Conservation (phyloP, 1,284 basidiomycete genomes). For the Apiotrichum porosum region DNA sequence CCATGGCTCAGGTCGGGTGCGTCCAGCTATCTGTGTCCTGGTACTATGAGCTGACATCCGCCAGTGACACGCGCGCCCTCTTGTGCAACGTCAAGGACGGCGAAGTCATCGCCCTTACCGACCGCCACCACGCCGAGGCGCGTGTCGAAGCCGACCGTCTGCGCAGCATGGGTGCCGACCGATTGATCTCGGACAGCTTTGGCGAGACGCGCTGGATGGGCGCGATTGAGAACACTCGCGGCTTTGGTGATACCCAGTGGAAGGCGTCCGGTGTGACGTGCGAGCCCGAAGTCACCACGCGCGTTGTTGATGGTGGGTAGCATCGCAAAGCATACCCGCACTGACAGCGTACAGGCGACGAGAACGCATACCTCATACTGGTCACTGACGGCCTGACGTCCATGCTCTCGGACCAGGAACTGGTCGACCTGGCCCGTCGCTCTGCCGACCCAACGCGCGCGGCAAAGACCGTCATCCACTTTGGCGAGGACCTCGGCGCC, state of each 20-base stretch:
- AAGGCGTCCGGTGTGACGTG: conserved; percentile 89
- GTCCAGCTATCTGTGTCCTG: conserved; percentile 31
- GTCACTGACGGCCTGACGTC: conserved; percentile 89
- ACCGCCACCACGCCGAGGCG: conserved; percentile 88
- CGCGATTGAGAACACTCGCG: conserved; percentile 85
- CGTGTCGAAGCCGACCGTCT: conserved; percentile 77
- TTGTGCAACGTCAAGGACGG: conserved; percentile 72
- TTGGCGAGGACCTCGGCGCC: conserved; percentile 83
- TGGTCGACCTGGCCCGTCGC: conserved; percentile 79
- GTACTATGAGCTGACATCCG: neutral
- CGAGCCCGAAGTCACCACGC: conserved; percentile 85
- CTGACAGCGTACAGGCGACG: no score
- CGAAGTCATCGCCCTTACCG: conserved; percentile 71
- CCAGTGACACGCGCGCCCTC: conserved; percentile 81
- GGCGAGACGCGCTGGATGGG: conserved; percentile 98
- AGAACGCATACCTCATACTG: conserved; percentile 74
- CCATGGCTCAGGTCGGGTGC: conserved; percentile 89
- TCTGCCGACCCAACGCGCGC: conserved; percentile 70
- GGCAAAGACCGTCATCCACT: conserved; percentile 75
- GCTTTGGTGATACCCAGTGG: conserved; percentile 84
- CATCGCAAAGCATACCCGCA: no score
- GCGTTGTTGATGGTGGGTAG: conserved; percentile 73
- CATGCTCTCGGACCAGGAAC: conserved; percentile 86
- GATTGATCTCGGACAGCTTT: conserved; percentile 88
- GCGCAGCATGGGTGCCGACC: conserved; percentile 73